Percentiles rank a stretch among this genome's conserved stretches.
These are phyloP conservation scores for Trifolium pratense DNA, from an alignment of 306 rosid genomes.

Conservation along the genomic window DNA sequence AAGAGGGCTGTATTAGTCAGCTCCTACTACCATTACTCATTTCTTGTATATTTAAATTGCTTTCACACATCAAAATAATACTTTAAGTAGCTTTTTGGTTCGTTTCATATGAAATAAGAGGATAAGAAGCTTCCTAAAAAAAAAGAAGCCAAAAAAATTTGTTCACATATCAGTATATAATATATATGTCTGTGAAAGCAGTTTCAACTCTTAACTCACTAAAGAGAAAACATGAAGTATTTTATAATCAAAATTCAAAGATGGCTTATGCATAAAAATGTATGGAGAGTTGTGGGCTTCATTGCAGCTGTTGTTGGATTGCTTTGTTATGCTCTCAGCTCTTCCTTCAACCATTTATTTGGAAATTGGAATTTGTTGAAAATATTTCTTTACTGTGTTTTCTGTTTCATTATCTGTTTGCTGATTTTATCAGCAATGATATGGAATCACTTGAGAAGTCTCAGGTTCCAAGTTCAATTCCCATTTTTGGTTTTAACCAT, in stretches of 20 bases:
- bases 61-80: too few species aligned
- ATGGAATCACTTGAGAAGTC: not conserved
- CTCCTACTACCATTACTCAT: not conserved
- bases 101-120: not conserved
- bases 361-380: conserved; percentile 34
- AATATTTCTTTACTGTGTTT: not conserved
- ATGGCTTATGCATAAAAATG: conserved; percentile 3
- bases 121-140: not conserved
- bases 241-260: not conserved
- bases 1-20: not conserved
- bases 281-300: conserved; percentile 4
- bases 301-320: conserved; percentile 14
- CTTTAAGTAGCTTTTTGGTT: not conserved
- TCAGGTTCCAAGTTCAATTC: not conserved
- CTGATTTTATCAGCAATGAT: not conserved
- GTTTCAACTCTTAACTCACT: not conserved
- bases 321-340: conserved; percentile 21
- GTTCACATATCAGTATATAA: not conserved
- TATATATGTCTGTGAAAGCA: not conserved
- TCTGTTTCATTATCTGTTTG: conserved; percentile 1
- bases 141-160: not conserved
- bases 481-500: conserved; percentile 18
- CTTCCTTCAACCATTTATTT: conserved; percentile 19
- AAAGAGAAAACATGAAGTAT: not conserved
- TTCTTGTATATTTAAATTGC: not conserved